A percentile compares a stretch with the other conserved stretches of the same genome.
Evolutionary conservation across 2,329 filamentous ascomycete genomes (phyloP).

Genomic region (Falciphora oryzae): DNA sequence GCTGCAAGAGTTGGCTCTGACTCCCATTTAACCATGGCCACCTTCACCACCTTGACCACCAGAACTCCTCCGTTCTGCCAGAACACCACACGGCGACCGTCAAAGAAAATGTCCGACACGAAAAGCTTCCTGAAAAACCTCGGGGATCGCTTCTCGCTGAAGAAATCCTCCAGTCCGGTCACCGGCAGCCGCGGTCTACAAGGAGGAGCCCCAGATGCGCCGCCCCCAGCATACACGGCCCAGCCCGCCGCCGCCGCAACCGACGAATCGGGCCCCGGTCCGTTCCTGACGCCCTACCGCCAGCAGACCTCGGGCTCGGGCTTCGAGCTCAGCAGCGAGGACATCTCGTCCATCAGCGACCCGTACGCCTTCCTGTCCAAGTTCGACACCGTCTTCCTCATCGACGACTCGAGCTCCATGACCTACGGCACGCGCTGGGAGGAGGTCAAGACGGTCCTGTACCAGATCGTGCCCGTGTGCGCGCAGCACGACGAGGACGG

Average conservation of each 20-base stretch:
- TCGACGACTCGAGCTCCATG: slow-evolving; percentile 94
- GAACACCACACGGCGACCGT: neutral
- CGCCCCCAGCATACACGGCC: slow-evolving; percentile 8
- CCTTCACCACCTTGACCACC: neutral
- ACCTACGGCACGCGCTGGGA: slow-evolving; percentile 61
- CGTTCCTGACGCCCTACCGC: slow-evolving; percentile 8
- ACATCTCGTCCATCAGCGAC: slow-evolving; percentile 48
- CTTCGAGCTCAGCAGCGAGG: slow-evolving; percentile 16
- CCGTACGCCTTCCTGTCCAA: slow-evolving; percentile 67
- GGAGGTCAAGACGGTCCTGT: slow-evolving; percentile 65
- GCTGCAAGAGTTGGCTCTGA: no score
- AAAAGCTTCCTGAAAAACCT: neutral
- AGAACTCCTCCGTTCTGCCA: neutral
- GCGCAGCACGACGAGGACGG: slow-evolving; percentile 74
- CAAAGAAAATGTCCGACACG: neutral
- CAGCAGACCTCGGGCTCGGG: neutral
- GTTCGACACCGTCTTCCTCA: slow-evolving; percentile 86
- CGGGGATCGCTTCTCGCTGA: neutral
- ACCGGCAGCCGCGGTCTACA: no score
- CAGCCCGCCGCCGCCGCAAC: slow-evolving; percentile 19
- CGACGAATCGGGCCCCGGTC: slow-evolving; percentile 11
- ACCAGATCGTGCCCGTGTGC: slow-evolving; percentile 75
- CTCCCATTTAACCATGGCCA: neutral
- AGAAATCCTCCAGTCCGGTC: neutral
- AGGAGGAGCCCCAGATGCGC: neutral